Base-by-base conservation (phyloP, 306 rosid genomes). In the Cotoneaster glaucophyllus region DNA sequence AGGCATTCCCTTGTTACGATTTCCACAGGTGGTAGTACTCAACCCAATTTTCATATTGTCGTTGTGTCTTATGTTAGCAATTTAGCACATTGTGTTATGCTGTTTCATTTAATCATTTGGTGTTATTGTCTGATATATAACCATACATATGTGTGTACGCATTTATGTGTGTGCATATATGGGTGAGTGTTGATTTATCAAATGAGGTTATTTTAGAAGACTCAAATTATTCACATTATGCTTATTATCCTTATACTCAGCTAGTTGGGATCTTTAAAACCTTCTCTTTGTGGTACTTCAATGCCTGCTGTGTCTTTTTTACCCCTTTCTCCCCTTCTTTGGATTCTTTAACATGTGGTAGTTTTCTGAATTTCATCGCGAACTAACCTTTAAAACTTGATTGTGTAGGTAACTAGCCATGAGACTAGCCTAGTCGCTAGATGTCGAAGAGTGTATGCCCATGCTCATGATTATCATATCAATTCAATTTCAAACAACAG, bases 391-490 rank as follows among this genome's bases (percentile, higher is more conserved):
- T 71, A 62, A 34, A 50, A 67, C 76, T 50, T 22, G 66, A 82
- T 77, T 65, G 12, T 89, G 91, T 73, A 96, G 99, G 96, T 92
- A 76, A 86, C 89, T 73, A 90, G 91, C 91, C 85, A 88, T 25
- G 99, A 96, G 84, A 90, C 96, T 71, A 96, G 90, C 83, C 81
- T 84, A 71, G 48, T 85, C 64, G 99, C 99, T 66, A 91, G 99
- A 82, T 96, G 98, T 79, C 97, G 99, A 63, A 87, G 99, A 84
- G 97, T 96, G 58, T 96, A 92, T 71, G 99, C 98, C 69, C 99
- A 96, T 82, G 99, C 99, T 53, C 99, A 96, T 87, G 99, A 96
- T 81, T 96, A 96, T 81, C 99, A 96, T 82, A 96, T 96, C 78
- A 96, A 96, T 83, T 96, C 99, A 53, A 96, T 96, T 77, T 96